Evolutionary conservation across 805 yeast genomes (phyloP), one percentile per base, ranked within the genome.

Genomic region (Metschnikowia santaceciliae): DNA sequence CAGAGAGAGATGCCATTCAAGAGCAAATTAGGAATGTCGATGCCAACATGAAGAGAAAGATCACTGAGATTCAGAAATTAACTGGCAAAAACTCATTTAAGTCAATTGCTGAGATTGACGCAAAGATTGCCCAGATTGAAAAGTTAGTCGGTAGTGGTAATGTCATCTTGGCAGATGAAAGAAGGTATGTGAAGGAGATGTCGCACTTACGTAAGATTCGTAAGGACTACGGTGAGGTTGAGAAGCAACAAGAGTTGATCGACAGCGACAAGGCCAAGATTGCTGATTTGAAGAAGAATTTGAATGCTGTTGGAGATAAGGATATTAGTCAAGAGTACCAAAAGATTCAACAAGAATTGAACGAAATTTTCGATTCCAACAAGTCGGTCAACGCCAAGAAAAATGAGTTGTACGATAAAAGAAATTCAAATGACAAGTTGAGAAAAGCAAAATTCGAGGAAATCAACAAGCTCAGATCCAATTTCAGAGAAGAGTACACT

Each of bases 91-190:
- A 80, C 70, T 80, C 74, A 58, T 91, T 81, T 78, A 84, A 83
- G 67, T 72, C 76, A 43, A 80, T 78, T 54, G 83, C 73, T 35
- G 95, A 88, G 55, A 84, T 88, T 58, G 90, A 87, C 60, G 74
- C 74, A 52, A 82, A 84, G 68, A 77, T 88, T 63, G 65, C 67
- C 52, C 75, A 75, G 57, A 80, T 90, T 63, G 97, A 94, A 67
- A 79, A 77, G 40, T 75, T 79, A 58, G 84, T 94, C 54, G 88
- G 87, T 50, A 71, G 86, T 46, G 98, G 98, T 56, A 71, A 78
- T 42, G 77, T 94, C 66, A 81, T 88, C 61, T 82, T 94, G 64
- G 97, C 90, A 48, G 96, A 92, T 56, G 99, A 94, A 79, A 86
- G 89, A 75, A 79, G 83, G 65, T 71, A 78, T 57, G 82, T 94